Evolutionary conservation across 139 green algal genomes (phyloP).

Genomic region (Tetradesmus lagerheimii): DNA sequence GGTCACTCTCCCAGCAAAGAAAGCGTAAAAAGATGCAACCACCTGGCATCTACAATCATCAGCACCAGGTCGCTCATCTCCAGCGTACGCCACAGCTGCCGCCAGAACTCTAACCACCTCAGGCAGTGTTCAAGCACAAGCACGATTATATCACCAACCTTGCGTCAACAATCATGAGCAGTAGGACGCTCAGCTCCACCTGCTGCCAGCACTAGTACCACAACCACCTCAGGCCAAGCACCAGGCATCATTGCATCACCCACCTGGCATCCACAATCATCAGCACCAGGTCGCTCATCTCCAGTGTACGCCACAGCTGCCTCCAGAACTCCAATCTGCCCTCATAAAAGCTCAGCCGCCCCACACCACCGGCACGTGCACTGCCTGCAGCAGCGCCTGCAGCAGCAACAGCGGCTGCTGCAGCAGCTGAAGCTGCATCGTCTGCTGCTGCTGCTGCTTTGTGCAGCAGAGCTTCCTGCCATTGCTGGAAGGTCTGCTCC

Average conservation of each 20-base stretch:
- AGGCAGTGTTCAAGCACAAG: too few relatives aligned
- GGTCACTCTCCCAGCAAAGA: too few relatives aligned
- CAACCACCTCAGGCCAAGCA: too few relatives aligned
- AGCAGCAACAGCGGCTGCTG: not conserved
- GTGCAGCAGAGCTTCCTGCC: constrained; percentile 31
- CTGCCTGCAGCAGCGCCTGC: not conserved
- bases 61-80: constrained; percentile 69
- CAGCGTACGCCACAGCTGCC: constrained; percentile 79
- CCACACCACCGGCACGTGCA: constrained; percentile 14
- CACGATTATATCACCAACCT: too few relatives aligned
- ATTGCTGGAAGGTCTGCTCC: constrained; percentile 56
- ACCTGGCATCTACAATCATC: constrained; percentile 71
- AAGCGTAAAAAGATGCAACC: too few relatives aligned
- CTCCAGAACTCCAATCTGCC: constrained; percentile 75
- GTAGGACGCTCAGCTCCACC: too few relatives aligned
- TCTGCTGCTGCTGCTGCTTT: constrained; percentile 1
- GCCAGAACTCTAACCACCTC: constrained; percentile 80
- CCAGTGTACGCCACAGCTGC: constrained; percentile 80
- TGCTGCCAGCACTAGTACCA: too few relatives aligned
- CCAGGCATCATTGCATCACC: not conserved
- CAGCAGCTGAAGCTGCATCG: constrained; percentile 29
- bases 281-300: constrained; percentile 66
- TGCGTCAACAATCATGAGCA: too few relatives aligned
- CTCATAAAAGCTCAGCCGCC: constrained; percentile 70
- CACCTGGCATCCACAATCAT: constrained; percentile 72